phyloP scores from a whole-genome alignment of 176 grass and related monocot species.

The Carex kokanica region DNA sequence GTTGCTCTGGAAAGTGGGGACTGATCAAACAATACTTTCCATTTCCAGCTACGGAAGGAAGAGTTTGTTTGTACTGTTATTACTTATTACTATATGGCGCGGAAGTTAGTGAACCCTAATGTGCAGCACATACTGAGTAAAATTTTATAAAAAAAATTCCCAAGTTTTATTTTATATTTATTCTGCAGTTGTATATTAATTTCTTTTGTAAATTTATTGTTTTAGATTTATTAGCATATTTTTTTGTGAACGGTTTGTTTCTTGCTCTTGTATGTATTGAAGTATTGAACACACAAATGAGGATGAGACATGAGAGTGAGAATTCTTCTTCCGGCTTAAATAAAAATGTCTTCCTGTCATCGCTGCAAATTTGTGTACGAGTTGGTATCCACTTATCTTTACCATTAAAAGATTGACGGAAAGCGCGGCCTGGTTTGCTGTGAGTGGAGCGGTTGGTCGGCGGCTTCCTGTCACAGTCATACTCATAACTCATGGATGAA shows the following conservation, averaged over 20 bases:
- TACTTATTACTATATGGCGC: background rate
- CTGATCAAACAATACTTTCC: background rate
- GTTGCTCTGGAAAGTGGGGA: background rate
- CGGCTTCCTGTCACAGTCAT: background rate
- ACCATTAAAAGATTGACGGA: background rate
- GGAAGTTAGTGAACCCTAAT: background rate
- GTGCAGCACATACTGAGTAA: background rate
- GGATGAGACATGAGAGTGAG: too few species aligned
- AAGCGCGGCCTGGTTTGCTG: background rate
- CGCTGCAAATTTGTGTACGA: background rate
- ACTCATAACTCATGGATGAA: background rate
- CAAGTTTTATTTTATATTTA: background rate
- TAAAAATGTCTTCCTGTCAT: background rate
- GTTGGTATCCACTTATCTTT: background rate
- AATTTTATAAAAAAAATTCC: background rate
- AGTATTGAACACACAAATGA: too few species aligned
- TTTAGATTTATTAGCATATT: too few species aligned
- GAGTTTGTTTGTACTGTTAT: background rate
- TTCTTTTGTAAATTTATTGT: too few species aligned
- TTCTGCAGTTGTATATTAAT: background rate
- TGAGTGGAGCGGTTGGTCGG: slow-evolving; percentile 7
- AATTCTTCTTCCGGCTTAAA: too few species aligned
- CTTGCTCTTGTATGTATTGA: too few species aligned
- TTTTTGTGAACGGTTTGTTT: too few species aligned
- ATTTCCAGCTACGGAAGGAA: background rate